These are phyloP conservation scores for Sphenostylis stenocarpa DNA, from an alignment of 306 rosid species.

Conservation along the genomic window DNA sequence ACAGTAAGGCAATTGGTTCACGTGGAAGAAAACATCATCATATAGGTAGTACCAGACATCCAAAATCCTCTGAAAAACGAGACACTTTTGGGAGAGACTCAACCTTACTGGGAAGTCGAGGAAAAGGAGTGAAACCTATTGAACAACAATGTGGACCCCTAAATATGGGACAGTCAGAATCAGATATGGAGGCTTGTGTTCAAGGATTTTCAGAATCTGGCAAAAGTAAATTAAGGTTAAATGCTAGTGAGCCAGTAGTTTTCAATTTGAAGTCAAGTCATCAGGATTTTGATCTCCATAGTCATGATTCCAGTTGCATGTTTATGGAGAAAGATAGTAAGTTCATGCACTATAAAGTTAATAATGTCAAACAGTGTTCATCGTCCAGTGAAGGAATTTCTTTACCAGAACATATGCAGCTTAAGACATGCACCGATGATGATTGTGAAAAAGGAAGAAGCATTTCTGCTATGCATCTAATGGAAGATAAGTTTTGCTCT, in stretches of 20 bases:
- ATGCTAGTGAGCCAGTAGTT: background rate
- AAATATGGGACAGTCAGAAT: conserved; percentile 10
- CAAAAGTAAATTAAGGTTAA: background rate
- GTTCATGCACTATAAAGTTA: background rate
- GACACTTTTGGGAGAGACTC: conserved; percentile 16
- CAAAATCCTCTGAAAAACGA: conserved; percentile 24
- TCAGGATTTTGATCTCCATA: conserved; percentile 19
- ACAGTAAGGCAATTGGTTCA: conserved; percentile 12
- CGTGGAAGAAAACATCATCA: background rate
- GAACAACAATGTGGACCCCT: conserved; percentile 17
- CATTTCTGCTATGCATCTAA: conserved; percentile 5
- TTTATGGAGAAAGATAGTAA: conserved; percentile 22
- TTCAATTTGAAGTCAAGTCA: background rate
- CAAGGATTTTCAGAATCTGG: conserved; percentile 6
- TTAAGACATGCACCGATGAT: background rate
- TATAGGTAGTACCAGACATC: conserved; percentile 19
- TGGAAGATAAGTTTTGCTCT: conserved; percentile 6
- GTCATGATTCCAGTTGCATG: conserved; percentile 1
- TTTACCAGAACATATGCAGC: conserved; percentile 12
- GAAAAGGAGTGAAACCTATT: conserved; percentile 29
- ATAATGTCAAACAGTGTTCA: conserved; percentile 15
- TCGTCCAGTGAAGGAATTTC: conserved; percentile 22
- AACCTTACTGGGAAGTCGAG: conserved; percentile 26
- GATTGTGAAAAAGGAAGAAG: conserved; percentile 24
- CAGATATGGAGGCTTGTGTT: conserved; percentile 18